Evolutionary conservation across 306 rosid genomes (phyloP).

Genomic region (Pueraria montana): DNA sequence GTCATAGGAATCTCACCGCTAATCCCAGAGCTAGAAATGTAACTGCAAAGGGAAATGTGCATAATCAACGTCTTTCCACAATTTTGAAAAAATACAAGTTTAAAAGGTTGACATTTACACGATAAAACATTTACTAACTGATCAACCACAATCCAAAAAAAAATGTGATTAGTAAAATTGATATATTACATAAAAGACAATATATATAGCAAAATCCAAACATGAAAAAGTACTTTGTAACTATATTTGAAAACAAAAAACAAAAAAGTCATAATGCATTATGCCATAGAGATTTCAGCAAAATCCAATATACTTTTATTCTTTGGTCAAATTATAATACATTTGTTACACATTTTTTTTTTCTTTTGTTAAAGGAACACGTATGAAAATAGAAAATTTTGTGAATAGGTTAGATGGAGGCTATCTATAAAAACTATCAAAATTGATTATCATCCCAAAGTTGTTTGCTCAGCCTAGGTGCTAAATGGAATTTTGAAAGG

Average conservation of each 20-base stretch:
- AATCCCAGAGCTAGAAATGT: slow-evolving; percentile 66
- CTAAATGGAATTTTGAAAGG: not conserved
- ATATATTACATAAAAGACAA: not conserved
- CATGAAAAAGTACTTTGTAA: not conserved
- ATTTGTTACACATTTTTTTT: not conserved
- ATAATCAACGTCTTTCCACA: not conserved
- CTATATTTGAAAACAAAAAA: not conserved
- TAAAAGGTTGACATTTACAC: not conserved
- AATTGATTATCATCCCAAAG: not conserved
- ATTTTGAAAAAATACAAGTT: not conserved
- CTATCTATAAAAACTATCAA: not conserved
- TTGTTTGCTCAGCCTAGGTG: not conserved
- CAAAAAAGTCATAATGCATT: not conserved
- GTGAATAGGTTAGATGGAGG: not conserved
- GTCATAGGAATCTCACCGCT: slow-evolving; percentile 71
- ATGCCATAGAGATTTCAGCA: not conserved
- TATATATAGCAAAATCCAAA: not conserved
- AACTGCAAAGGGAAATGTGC: slow-evolving; percentile 48
- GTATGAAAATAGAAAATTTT: not conserved
- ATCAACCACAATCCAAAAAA: not conserved
- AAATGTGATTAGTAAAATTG: not conserved
- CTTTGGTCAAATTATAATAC: not conserved
- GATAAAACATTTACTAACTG: not conserved
- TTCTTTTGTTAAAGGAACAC: not conserved
- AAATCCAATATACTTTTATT: not conserved